Conservation (phyloP, 306 rosid genomes). For the Prunus dulcis region DNA sequence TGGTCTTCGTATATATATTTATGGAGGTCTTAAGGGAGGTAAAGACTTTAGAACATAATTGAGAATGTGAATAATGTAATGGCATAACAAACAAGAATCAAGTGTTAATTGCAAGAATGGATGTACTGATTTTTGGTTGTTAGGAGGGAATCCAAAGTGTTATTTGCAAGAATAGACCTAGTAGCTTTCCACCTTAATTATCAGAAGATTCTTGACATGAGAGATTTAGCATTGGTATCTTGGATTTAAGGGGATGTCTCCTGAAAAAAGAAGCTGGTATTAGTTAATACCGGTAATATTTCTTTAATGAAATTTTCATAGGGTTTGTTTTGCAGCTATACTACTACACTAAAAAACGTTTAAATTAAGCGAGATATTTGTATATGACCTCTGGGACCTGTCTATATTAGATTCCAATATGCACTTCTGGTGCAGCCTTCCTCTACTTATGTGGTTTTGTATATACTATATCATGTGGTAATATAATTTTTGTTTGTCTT, state of each 20-base stretch:
- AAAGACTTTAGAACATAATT: conserved; percentile 23
- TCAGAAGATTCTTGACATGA: neutral
- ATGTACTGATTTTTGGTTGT: conserved; percentile 9
- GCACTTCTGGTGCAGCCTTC: neutral
- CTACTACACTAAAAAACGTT: neutral
- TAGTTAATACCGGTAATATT: neutral
- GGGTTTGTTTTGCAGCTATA: neutral
- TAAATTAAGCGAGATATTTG: neutral
- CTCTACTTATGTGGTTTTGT: neutral
- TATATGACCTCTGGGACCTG: neutral
- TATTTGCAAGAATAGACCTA: conserved; percentile 14
- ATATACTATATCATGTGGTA: conserved; percentile 8
- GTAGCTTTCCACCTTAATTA: conserved; percentile 1
- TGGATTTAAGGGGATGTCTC: neutral
- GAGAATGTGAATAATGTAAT: conserved; percentile 12
- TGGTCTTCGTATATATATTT: conserved; percentile 72
- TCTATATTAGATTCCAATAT: neutral
- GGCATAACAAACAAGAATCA: neutral
- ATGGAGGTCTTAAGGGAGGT: conserved; percentile 99
- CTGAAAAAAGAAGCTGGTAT: neutral
- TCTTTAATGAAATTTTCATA: neutral
- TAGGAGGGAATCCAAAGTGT: conserved; percentile 10
- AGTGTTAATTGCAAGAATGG: neutral
- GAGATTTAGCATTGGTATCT: neutral
- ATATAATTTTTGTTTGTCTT: conserved; percentile 11